Percentiles rank a stretch among this genome's conserved stretches.
These are phyloP conservation scores for Penicillium sp. DNA, from an alignment of 2,329 filamentous ascomycete genomes.

Conservation along the genomic window DNA sequence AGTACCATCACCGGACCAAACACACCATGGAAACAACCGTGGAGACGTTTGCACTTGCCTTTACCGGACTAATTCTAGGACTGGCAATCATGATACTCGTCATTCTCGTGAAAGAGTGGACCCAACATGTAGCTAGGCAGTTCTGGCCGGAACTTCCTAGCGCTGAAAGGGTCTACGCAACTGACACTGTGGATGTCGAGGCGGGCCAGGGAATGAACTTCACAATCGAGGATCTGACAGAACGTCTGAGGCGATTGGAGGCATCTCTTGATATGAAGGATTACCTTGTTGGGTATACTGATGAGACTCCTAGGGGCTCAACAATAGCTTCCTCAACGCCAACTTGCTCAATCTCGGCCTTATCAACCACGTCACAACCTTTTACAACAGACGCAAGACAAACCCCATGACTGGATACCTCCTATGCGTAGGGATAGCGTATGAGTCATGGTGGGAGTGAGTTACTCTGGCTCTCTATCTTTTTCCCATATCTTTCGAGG, in stretches of 20 bases:
- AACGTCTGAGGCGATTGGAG: background rate
- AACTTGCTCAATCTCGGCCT: too few species aligned
- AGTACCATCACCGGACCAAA: background rate
- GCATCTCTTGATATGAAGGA: background rate
- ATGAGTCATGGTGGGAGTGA: background rate
- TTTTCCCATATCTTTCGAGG: conserved; percentile 10
- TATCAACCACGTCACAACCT: too few species aligned
- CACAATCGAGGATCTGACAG: background rate
- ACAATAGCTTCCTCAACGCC: background rate
- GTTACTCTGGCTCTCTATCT: background rate
- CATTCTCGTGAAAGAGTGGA: conserved; percentile 10
- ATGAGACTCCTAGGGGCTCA: background rate
- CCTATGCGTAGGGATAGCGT: conserved; percentile 4
- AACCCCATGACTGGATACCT: conserved; percentile 6
- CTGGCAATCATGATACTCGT: conserved; percentile 3
- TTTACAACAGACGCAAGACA: conserved; percentile 2
- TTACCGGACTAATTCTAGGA: background rate
- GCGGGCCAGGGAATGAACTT: background rate
- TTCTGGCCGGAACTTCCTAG: conserved; percentile 9
- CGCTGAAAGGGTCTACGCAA: background rate
- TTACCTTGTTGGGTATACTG: background rate
- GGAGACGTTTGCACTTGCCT: background rate
- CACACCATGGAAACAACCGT: background rate
- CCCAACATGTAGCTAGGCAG: conserved; percentile 2
- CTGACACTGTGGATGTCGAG: conserved; percentile 4